Base-by-base conservation (phyloP, 177 flowering plant species). In the Vitis hybrid region DNA sequence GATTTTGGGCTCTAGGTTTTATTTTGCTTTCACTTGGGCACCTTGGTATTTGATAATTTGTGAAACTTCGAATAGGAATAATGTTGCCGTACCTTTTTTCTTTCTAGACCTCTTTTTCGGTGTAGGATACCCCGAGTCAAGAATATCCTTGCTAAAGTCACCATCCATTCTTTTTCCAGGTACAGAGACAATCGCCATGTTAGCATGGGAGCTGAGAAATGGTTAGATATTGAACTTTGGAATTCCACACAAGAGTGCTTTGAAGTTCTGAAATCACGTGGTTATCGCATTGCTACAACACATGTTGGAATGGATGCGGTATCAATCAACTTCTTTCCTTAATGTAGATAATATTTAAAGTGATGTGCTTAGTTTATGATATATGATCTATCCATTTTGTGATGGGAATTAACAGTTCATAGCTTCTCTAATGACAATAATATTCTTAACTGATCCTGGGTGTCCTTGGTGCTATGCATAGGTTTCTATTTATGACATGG, bases 151-250 rank as follows among this genome's bases (percentile, higher is more conserved):
- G 11, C 18, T 50, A 11, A 15, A 50, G 18, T 66, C 13, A 55
- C n/a, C 49, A 7, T 6, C 30, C 57, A 15, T 55, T 24, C 11
- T 66, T 60, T 14, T 68, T 77, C 56, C 81, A 93, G 99, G 79
- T 95, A 89, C 74, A 88, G 83, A 78, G 93, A 93, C 46, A 90
- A 91, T 72, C 93, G 98, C 55, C 92, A 91, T 88, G 97, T 95
- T 54, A 91, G 99, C 81, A 91, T 91, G 96, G 98, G 98, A 50
- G 96, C 99, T 1, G 99, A 95, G 85, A 95, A 95, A 81, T 93
- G 99, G 99, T 70, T 95, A 81, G 99, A 95, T 70, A 89, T 95
- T 80, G 99, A 92, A 77, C 79, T 91, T 46, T 95, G 99, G 99
- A 67, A 82, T 70, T 80, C 98, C 54, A 79, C 83, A 14, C 56